Evolutionary conservation across 768 basidiomycete species (phyloP).

Genomic region (Pleurotus eryngii): DNA sequence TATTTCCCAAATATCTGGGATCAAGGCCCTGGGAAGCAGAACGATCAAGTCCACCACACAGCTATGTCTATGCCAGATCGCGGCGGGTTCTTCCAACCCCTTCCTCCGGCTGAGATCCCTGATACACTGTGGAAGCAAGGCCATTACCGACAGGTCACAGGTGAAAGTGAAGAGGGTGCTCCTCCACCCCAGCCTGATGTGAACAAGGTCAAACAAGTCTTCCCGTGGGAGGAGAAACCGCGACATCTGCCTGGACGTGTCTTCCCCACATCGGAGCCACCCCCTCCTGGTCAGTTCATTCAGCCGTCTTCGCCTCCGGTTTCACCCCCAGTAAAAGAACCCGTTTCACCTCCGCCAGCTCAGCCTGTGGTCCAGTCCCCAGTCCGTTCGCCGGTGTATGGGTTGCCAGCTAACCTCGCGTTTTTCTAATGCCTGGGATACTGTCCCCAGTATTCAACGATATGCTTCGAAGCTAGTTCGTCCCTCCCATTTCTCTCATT

Average conservation of each 20-base stretch:
- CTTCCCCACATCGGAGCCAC: constrained; percentile 65
- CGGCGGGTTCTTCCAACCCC: constrained; percentile 56
- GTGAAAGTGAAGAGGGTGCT: constrained; percentile 37
- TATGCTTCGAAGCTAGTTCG: constrained; percentile 64
- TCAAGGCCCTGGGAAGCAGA: constrained; percentile 39
- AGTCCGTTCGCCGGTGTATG: constrained; percentile 40
- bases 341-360: constrained; percentile 21
- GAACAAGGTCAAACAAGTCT: constrained; percentile 70
- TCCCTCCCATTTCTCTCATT: constrained; percentile 33
- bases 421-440: constrained; percentile 89
- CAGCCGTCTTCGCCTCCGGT: constrained; percentile 36
- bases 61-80: constrained; percentile 32
- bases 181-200: constrained; percentile 60
- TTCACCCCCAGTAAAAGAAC: constrained; percentile 26
- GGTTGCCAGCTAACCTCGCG: constrained; percentile 54
- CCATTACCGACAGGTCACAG: constrained; percentile 65
- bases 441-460: constrained; percentile 71
- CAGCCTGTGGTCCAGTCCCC: constrained; percentile 19
- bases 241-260: constrained; percentile 65
- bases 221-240: constrained; percentile 92
- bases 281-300: constrained; percentile 43
- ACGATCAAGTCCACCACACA: constrained; percentile 33
- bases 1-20: constrained; percentile 92
- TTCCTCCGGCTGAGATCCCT: constrained; percentile 60
- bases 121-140: constrained; percentile 66